Evolutionary conservation across 2,329 filamentous ascomycete species (phyloP), one percentile per base, ranked within the genome.

Genomic region (Fusarium azukiicola): DNA sequence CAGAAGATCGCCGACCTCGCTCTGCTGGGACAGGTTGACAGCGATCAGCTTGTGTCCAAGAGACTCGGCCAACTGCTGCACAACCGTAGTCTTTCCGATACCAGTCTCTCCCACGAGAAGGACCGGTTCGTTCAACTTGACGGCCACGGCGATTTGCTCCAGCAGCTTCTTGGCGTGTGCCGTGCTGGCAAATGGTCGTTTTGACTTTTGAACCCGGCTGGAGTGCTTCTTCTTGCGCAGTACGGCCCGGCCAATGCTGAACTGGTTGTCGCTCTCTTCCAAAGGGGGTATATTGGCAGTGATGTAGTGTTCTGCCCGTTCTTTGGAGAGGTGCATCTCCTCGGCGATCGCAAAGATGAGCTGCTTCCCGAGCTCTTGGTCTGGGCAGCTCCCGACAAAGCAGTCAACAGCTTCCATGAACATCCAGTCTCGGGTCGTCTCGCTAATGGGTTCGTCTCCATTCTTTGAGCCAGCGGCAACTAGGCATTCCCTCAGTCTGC

Each of bases 41-140:
- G 97, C 96, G 0, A 97, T 96, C 17, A 99, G 92, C 82, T 96
- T 98, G 84, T 97, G 96, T 3, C 97, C 96, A 40, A 99, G 91
- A 6, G 95, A 92, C 73, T 96, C 94, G 1, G 98, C 97, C 72
- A 99, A 90, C 84, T 99, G 97, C 86, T 99, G 98, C 19, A 99
- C 95, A 38, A 98, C 96, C 1, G 98, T 98, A 1, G 98, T 99
- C 88, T 99, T 99, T 82, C 98, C 98, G 67, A 98, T 99, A 89
- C 98, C 98, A 12, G 98, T 99, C 89, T 99, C 98, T 84, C 98
- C 98, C n/a, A 99, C 98, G 40, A 99, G 93, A 23, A 99, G 89
- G 3, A 98, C 93, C 7, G 98, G 97, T 84, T 99, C 98, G n/a
- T 93, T 93, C 82, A 97, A 93, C 76, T 95, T 94, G 10, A 99